These are phyloP conservation scores for Spathaspora hagerdaliae DNA, from an alignment of 805 yeast species.

Conservation along the genomic window DNA sequence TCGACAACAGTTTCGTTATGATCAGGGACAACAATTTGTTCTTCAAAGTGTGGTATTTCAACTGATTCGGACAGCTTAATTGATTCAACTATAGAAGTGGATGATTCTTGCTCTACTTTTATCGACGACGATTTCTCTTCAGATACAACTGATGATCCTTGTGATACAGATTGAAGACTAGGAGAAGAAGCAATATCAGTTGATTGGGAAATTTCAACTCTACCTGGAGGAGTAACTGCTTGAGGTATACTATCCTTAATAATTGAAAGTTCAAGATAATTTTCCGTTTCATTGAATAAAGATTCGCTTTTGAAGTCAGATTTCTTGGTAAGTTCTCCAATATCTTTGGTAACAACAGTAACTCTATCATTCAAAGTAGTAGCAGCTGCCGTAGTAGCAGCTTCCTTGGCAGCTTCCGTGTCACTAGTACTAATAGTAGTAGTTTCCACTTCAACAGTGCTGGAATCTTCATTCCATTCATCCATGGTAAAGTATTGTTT, in stretches of 20 bases:
- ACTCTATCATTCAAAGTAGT: constrained; percentile 8
- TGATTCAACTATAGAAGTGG: not conserved
- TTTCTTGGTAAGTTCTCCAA: constrained; percentile 11
- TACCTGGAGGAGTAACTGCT: not conserved
- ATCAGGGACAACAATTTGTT: not conserved
- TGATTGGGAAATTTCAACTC: not conserved
- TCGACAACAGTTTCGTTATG: too few relatives aligned
- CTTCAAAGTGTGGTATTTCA: not conserved
- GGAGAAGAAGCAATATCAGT: not conserved
- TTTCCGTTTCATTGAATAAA: constrained; percentile 7
- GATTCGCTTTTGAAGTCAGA: constrained; percentile 12
- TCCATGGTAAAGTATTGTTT: constrained; percentile 19
- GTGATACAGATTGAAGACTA: too few relatives aligned
- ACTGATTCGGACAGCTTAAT: too few relatives aligned
- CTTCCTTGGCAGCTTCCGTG: not conserved
- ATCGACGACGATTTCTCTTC: not conserved
- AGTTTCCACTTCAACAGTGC: not conserved
- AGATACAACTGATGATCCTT: not conserved
- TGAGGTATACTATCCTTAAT: not conserved
- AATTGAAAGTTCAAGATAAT: constrained; percentile 7
- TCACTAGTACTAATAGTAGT: not conserved
- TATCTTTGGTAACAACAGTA: constrained; percentile 14
- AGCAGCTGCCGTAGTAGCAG: not conserved
- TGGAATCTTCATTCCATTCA: constrained; percentile 13
- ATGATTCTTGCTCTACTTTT: not conserved